Evolutionary conservation across 1,284 basidiomycete species (phyloP), one percentile per base, ranked within the genome.

Genomic region (Cryptococcus wingfieldii): DNA sequence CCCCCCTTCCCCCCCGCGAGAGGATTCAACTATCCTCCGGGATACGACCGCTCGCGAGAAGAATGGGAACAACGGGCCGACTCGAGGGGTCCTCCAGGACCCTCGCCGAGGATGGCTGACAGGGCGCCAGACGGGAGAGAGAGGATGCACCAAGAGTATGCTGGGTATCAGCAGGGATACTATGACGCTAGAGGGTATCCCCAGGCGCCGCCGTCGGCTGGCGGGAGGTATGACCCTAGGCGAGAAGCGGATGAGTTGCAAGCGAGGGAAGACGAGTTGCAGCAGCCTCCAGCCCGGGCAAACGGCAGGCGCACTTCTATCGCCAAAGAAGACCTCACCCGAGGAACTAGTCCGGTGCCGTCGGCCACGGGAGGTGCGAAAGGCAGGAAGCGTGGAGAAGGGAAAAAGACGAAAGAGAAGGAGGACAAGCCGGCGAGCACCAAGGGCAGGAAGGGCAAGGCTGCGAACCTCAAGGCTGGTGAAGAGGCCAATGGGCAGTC

Each of bases 1-100:
- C 63, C 28, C 47, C 49, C 3, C 55, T 56, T 28, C 61, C 39
- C 61, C 10, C 56, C 57, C 37, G 62, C 61, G 4, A 65, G 65
- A 46, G 56, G 61, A 6, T 64, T 62, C 52, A 28, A 19, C 13
- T 28, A 19, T 28, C 62, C 53, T 53, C 28, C 44, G 53, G 37
- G 55, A 53, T 42, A 61, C 63, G 6, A 58, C 73, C 41, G 64
- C 69, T 7, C 68, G 69, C 66, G 74, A 41, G 66, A 67, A 44
- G 77, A 76, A 38, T 78, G 80, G 59, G 81, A 82, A 59, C 63
- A 23, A n/a, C n/a, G n/a, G n/a, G n/a, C n/a, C 7, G 59, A 60
- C 31, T 55, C 59, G 53, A 46, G 44, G 27, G 27, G 18, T 25
- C 53, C 60, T 38, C 59, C 54, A 27, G 61, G 64, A 31, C 64